These are phyloP conservation scores for Lomentospora prolificans DNA, from an alignment of 2,329 filamentous ascomycete species.

Conservation along the genomic window DNA sequence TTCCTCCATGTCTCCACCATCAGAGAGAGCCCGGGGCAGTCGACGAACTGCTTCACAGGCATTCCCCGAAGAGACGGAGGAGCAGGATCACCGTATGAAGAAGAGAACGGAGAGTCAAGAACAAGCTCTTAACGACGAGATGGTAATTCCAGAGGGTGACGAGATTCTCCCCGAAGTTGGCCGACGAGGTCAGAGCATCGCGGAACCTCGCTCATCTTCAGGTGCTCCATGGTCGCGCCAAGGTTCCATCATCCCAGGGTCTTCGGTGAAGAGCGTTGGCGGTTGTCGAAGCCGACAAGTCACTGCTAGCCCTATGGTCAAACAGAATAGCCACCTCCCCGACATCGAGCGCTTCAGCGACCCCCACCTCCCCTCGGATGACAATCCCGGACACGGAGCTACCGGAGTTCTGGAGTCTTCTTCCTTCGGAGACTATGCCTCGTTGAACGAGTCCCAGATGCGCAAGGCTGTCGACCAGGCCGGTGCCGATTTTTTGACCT, in stretches of 20 bases:
- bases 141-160: constrained; percentile 20
- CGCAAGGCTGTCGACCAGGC: constrained; percentile 31
- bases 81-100: constrained; percentile 26
- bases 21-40: constrained; percentile 29
- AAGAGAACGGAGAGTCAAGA: constrained; percentile 21
- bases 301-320: constrained; percentile 27
- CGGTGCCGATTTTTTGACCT: constrained; percentile 35
- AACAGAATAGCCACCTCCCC: constrained; percentile 23
- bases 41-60: constrained; percentile 16
- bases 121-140: constrained; percentile 17
- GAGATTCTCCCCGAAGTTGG: constrained; percentile 53
- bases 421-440: constrained; percentile 12
- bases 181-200: constrained; percentile 55
- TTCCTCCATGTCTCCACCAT: not conserved
- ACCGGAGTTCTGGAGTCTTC: constrained; percentile 16
- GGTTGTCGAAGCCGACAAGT: constrained; percentile 15
- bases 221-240: constrained; percentile 43
- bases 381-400: constrained; percentile 20
- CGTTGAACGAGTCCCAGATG: constrained; percentile 21
- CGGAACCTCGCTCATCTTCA: constrained; percentile 51
- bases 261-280: constrained; percentile 31
- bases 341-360: constrained; percentile 40
- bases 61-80: constrained; percentile 12
- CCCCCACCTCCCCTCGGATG: constrained; percentile 23
- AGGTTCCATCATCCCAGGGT: constrained; percentile 35